Base-by-base conservation (phyloP, 2,329 filamentous ascomycete genomes). In the Hypoxylon sp. region DNA sequence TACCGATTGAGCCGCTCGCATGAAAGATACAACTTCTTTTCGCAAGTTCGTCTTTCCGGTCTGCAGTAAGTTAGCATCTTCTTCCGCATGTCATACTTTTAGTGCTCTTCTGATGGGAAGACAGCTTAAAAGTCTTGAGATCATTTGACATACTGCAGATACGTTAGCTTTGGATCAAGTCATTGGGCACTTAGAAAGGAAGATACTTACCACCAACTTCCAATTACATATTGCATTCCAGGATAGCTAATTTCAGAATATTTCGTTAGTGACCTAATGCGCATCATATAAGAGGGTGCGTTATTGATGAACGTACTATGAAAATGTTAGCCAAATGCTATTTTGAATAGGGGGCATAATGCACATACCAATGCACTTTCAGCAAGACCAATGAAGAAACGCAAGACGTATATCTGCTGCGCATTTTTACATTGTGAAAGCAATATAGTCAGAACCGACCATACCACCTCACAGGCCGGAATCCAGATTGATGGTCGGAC, bases 1-100 rank as follows among this genome's bases (percentile, higher is more conserved):
- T 55, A 3, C 65, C 67, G 41, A 68, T 64, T 4, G 62, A 30
- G 5, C 65, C 46, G n/a, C 61, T 65, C 2, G 66, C 62, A 19
- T 72, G 69, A 48, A 73, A 73, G 13, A 74, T 67, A 31, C 69
- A 69, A 2, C 70, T 69, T 13, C 79, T 69, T 55, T 81, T 81
- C 32, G 77, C 79, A 0, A 74, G 67, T n/a, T 73, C 70, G 43
- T 72, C 54, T 49, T 71, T 68, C 6, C 67, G 61, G 44, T 73
- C 55, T 57, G 8, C 7, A 8, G 23, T 3, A 26, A 23, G 32
- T 55, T 31, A 54, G 50, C 4, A 38, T 29, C n/a, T 12, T 0
- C 17, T 19, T n/a, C 5, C 21, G 3, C n/a, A n/a, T n/a, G n/a
- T n/a, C n/a, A n/a, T n/a, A n/a, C n/a, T n/a, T n/a, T n/a, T n/a